phyloP scores from a whole-genome alignment of 2,329 filamentous ascomycete genomes.

The Diaporthe sp. region DNA sequence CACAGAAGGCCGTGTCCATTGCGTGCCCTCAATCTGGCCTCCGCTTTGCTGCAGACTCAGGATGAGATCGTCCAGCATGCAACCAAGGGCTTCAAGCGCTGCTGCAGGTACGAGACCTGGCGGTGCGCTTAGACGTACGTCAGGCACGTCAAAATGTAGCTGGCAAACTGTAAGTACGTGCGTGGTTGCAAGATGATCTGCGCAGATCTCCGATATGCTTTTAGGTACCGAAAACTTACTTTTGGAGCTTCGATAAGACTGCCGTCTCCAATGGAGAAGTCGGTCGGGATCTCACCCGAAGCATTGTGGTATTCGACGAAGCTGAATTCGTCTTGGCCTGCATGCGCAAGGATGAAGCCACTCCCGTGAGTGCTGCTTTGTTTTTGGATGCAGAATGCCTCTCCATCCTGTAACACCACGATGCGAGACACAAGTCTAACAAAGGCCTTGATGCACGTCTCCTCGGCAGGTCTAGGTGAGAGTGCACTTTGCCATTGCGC shows the following conservation, averaged over 20 bases:
- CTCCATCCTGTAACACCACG: slow-evolving; percentile 36
- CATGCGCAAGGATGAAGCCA: slow-evolving; percentile 30
- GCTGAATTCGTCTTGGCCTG: slow-evolving; percentile 14
- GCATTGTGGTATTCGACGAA: slow-evolving; percentile 21
- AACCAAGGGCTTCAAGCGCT: slow-evolving; percentile 31
- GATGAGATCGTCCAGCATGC: slow-evolving; percentile 33
- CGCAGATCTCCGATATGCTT: neutral
- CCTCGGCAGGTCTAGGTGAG: slow-evolving; percentile 25
- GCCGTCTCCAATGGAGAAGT: slow-evolving; percentile 40
- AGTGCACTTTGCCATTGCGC: slow-evolving; percentile 35
- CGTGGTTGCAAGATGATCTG: slow-evolving; percentile 8
- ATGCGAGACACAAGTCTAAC: slow-evolving; percentile 38
- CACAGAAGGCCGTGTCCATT: slow-evolving; percentile 33
- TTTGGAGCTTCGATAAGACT: slow-evolving; percentile 18
- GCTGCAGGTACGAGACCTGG: slow-evolving; percentile 29
- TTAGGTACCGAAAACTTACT: slow-evolving; percentile 8
- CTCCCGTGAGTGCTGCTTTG: neutral
- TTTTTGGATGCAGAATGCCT: slow-evolving; percentile 40
- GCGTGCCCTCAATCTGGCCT: neutral
- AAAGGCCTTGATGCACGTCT: slow-evolving; percentile 36
- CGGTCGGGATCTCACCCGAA: slow-evolving; percentile 30
- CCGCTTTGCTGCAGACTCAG: slow-evolving; percentile 11
- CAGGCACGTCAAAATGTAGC: slow-evolving; percentile 23
- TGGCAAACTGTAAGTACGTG: neutral
- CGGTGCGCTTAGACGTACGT: slow-evolving; percentile 19